Base-by-base conservation (phyloP, 331 rosid genomes). In the Quercus lobata region DNA sequence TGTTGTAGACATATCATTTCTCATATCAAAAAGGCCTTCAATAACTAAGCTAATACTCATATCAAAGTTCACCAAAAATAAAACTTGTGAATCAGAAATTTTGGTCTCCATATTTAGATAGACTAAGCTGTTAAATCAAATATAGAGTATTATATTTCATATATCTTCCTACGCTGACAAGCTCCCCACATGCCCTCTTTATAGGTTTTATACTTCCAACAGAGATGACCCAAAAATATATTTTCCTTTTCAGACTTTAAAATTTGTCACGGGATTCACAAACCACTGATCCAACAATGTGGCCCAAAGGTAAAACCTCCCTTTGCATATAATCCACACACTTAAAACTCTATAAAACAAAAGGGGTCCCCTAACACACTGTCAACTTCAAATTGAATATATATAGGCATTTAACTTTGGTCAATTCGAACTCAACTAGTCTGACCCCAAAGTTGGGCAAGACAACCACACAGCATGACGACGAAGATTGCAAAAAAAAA, bases 191-290 rank as follows among this genome's bases (percentile, higher is more conserved):
- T 57, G 24, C 76, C 49, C 49, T 24, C 56, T 6, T 37, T 34
- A 4, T 8, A 24, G 4, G 41, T 41, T 41, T 9, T 41, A 57
- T 17, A 41, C 3, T 60, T 21, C 22, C 72, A 24, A 56, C 57
- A 58, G 62, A 71, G 9, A 77, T 63, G 75, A 72, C 81, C 71
- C 69, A 49, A 18, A 82, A 49, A 11, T 49, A 11, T 49, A 49
- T 12, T 76, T 57, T 55, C 41, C 22, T 76, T 74, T 65, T 57
- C 35, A 75, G 55, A 12, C 4, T 53, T 27, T 5, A 25, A 46
- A 46, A 29, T 16, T 25, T 68, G 85, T 78, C 78, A 81, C 78
- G 88, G 80, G 88, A 81, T 80, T 65, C 74, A 49, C 82, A 69
- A 78, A 84, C 75, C 75, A 37, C 22, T 46, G 77, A 68, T 75